phyloP scores from a whole-genome alignment of 176 grass and related monocot species.

The Paspalum vaginatum region DNA sequence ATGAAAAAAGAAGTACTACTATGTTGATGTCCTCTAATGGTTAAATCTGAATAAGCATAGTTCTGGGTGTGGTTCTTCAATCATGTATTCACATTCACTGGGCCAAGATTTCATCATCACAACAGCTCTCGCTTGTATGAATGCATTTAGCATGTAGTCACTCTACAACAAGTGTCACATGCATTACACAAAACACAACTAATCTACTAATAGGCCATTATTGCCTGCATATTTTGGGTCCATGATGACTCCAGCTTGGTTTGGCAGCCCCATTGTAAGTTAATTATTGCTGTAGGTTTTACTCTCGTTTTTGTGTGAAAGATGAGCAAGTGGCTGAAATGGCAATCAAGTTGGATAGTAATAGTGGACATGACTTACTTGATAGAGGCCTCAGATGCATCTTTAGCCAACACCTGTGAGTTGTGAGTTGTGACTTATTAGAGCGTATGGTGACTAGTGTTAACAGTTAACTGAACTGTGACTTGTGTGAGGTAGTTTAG shows the following conservation, averaged over 20 bases:
- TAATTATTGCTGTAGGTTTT: background rate
- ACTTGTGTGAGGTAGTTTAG: slow-evolving; percentile 1
- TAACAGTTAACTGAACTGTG: background rate
- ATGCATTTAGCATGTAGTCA: slow-evolving; percentile 30
- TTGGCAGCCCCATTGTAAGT: slow-evolving; percentile 9
- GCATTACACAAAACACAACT: slow-evolving; percentile 14
- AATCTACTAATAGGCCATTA: slow-evolving; percentile 32
- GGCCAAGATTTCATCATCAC: slow-evolving; percentile 1
- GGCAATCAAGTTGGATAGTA: slow-evolving; percentile 3
- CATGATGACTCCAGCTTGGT: slow-evolving; percentile 38
- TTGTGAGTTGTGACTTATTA: background rate
- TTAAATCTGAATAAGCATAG: slow-evolving; percentile 31
- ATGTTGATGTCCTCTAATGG: background rate
- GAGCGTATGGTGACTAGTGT: background rate
- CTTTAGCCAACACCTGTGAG: background rate
- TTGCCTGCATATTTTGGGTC: slow-evolving; percentile 27
- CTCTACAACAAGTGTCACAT: slow-evolving; percentile 34
- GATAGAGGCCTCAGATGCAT: slow-evolving; percentile 10
- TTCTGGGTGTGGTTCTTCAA: slow-evolving; percentile 4
- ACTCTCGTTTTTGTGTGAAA: slow-evolving; percentile 4
- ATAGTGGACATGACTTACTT: background rate
- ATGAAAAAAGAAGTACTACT: background rate
- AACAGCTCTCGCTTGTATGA: background rate
- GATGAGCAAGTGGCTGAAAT: slow-evolving; percentile 14
- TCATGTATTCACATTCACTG: slow-evolving; percentile 29